These are phyloP conservation scores for Pythium biforme DNA, from an alignment of 352 stramenopile genomes.

Conservation along the genomic window DNA sequence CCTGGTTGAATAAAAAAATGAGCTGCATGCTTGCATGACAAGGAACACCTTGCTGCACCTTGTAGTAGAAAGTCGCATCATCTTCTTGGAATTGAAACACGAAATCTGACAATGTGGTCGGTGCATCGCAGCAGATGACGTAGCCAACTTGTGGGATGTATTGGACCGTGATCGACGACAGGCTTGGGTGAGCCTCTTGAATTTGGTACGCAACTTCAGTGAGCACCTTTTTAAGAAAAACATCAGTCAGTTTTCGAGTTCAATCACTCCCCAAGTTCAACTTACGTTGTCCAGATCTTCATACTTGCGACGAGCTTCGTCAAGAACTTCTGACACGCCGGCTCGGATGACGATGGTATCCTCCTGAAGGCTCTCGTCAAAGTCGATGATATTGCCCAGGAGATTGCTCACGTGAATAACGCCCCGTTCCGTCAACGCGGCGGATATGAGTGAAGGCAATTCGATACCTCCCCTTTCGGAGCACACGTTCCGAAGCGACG, in stretches of 20 bases:
- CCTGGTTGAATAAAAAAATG: slow-evolving; percentile 32
- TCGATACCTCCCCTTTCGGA: neutral
- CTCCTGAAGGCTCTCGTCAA: slow-evolving; percentile 74
- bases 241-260: neutral
- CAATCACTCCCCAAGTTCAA: neutral
- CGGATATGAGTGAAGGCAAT: slow-evolving; percentile 37
- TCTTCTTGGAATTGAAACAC: slow-evolving; percentile 89
- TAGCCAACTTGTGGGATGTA: slow-evolving; percentile 89
- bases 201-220: slow-evolving; percentile 82
- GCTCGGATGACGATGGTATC: slow-evolving; percentile 59
- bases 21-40: neutral
- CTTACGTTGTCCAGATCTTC: slow-evolving; percentile 81
- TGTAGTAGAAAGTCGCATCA: slow-evolving; percentile 85
- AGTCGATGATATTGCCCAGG: slow-evolving; percentile 82
- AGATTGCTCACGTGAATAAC: slow-evolving; percentile 69
- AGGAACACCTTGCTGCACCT: slow-evolving; percentile 35
- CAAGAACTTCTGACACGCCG: slow-evolving; percentile 70
- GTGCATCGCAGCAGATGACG: slow-evolving; percentile 75
- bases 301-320: slow-evolving; percentile 65
- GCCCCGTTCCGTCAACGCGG: slow-evolving; percentile 34
- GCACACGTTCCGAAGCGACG: slow-evolving; percentile 14
- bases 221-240: slow-evolving; percentile 49
- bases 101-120: slow-evolving; percentile 68
- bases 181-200: slow-evolving; percentile 63
- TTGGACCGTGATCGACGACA: slow-evolving; percentile 79